phyloP scores from a whole-genome alignment of 306 rosid genomes.

The Sesbania bispinosa region DNA sequence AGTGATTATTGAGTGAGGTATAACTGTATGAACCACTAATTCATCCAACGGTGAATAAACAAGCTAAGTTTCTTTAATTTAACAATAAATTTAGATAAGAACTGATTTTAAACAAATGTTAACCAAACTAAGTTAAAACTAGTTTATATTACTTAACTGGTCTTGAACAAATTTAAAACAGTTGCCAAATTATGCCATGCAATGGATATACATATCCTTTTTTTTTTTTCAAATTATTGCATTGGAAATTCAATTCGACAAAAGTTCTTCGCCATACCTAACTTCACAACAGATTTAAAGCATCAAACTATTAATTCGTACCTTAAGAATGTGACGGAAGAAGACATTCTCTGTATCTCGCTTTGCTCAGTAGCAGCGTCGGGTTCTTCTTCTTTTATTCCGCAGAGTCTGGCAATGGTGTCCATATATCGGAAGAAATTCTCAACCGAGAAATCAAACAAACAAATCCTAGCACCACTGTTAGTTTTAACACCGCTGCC shows the following conservation, averaged over 20 bases:
- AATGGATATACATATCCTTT: too few relatives aligned
- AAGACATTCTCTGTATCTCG: constrained; percentile 49
- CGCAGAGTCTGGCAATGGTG: constrained; percentile 52
- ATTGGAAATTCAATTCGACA: too few relatives aligned
- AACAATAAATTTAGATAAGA: not conserved
- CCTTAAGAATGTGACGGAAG: constrained; percentile 71
- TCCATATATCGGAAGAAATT: constrained; percentile 61
- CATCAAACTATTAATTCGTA: constrained; percentile 7
- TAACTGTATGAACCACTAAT: not conserved
- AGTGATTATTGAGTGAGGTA: not conserved
- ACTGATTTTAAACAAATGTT: not conserved
- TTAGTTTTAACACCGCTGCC: not conserved
- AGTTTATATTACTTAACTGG: not conserved
- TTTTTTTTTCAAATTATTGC: too few relatives aligned
- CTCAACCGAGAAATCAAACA: constrained; percentile 59
- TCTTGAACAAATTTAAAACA: too few relatives aligned
- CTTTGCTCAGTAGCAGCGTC: constrained; percentile 27
- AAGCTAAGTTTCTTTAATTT: not conserved
- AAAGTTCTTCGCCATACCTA: too few relatives aligned
- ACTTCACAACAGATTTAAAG: not conserved
- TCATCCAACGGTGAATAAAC: not conserved
- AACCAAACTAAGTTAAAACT: not conserved
- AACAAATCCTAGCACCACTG: constrained; percentile 34
- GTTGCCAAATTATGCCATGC: too few relatives aligned
- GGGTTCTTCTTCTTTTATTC: constrained; percentile 37